Conservation (phyloP, 306 rosid species). For the Malus sieversii region DNA sequence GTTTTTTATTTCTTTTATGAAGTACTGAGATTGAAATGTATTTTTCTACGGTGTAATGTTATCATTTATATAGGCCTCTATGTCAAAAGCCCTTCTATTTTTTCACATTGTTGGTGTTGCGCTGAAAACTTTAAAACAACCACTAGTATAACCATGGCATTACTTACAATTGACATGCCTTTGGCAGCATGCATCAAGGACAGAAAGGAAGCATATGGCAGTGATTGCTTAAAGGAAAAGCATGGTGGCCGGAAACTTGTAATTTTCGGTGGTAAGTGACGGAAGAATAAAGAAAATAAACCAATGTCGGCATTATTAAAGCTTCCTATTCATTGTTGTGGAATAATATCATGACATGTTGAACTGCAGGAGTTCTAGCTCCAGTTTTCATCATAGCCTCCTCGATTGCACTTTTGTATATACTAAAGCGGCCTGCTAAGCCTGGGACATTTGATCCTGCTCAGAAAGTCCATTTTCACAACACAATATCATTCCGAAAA, state of each 20-base stretch:
- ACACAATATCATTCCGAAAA: constrained; percentile 45
- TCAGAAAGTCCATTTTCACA: constrained; percentile 40
- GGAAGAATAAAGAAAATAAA: background rate
- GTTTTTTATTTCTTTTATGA: background rate
- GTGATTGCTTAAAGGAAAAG: constrained; percentile 44
- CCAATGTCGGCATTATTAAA: background rate
- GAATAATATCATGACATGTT: constrained; percentile 11
- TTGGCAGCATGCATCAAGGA: constrained; percentile 67
- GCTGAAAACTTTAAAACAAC: background rate
- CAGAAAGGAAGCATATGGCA: constrained; percentile 56
- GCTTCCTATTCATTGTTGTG: background rate
- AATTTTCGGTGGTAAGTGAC: constrained; percentile 54
- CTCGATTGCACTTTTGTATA: constrained; percentile 44
- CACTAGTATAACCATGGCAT: constrained; percentile 10
- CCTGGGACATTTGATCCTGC: constrained; percentile 36
- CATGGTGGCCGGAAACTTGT: constrained; percentile 50
- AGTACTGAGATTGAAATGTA: background rate
- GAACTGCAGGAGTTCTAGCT: constrained; percentile 75
- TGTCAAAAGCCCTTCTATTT: background rate
- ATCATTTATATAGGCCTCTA: background rate
- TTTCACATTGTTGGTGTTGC: background rate
- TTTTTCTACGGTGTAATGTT: background rate
- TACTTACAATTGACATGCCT: constrained; percentile 12
- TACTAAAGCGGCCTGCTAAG: constrained; percentile 45
- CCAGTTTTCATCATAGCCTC: constrained; percentile 61